Evolutionary conservation across 1,284 basidiomycete species (phyloP).

Genomic region (Fomitopsis pinicola): DNA sequence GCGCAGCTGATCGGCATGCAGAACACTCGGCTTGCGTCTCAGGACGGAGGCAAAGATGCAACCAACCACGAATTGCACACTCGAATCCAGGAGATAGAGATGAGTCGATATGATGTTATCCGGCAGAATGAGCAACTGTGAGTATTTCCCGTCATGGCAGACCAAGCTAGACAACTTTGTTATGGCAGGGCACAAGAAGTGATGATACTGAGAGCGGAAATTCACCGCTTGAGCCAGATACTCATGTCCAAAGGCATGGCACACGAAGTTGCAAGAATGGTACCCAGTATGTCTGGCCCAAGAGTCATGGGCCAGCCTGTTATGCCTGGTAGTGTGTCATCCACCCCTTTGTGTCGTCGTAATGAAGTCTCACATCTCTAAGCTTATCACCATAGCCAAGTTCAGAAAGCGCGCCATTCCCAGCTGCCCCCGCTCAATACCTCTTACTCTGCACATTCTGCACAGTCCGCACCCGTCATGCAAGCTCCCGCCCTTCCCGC

Average conservation of each 20-base stretch:
- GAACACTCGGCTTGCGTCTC: slow-evolving; percentile 12
- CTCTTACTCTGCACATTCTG: slow-evolving; percentile 6
- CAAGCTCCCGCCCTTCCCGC: neutral
- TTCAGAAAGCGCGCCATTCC: slow-evolving; percentile 2
- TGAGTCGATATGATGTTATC: slow-evolving; percentile 10
- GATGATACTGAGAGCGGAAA: slow-evolving; percentile 14
- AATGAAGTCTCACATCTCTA: neutral
- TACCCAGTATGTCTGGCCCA: neutral
- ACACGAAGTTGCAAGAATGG: neutral
- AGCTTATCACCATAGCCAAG: neutral
- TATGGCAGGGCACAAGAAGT: slow-evolving; percentile 9
- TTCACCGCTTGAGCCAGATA: slow-evolving; percentile 10
- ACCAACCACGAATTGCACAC: slow-evolving; percentile 11
- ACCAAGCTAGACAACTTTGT: neutral
- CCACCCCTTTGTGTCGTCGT: too few species aligned
- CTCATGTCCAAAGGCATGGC: neutral
- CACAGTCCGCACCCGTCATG: slow-evolving; percentile 1
- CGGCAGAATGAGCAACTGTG: slow-evolving; percentile 14
- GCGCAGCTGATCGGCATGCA: slow-evolving; percentile 15
- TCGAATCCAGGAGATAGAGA: slow-evolving; percentile 9
- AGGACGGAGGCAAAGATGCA: slow-evolving; percentile 6
- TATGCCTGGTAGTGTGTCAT: neutral
- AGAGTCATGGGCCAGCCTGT: neutral
- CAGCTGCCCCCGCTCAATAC: slow-evolving; percentile 4
- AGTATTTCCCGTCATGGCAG: neutral